Base-by-base conservation (phyloP, 441 rosid genomes). In the Populus tomentosa region DNA sequence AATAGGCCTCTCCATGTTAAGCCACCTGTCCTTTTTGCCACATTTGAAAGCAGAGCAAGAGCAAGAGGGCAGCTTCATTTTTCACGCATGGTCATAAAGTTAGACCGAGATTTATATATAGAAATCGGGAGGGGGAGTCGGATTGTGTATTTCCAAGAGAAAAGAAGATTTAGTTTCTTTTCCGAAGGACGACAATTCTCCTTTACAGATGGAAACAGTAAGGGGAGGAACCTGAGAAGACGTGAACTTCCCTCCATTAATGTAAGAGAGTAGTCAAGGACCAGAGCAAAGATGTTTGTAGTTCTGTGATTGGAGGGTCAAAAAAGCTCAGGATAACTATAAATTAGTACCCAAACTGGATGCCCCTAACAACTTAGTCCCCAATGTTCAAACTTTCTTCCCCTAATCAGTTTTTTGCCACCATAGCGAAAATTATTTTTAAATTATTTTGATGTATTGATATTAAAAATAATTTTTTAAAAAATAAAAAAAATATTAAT, bases 11-110 rank as follows among this genome's bases (percentile, higher is more conserved):
- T 80, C 77, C 80, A 62, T 79, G 71, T 72, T 78, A 5, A 75
- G 69, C 73, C 89, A 86, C 82, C 80, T 86, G 53, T 80, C 83
- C 74, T 30, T 77, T 76, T 76, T 79, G 72, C 56, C 35, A n/a
- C 30, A 16, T 3, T 9, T 8, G 63, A 40, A 65, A 65, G 9
- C 23, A 70, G 76, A 21, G 24, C 71, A 16, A 3, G 70, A 30
- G 59, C 24, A 46, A 66, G 69, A 20, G 30, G 79, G 64, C 62
- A 76, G 71, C 84, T 70, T 76, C 74, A 79, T 76, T 4, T 65
- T 73, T 53, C 26, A 28, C 14, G 69, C 69, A 65, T 46, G 56
- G 20, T 4, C 20, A 46, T 5, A 46, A 46, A 14, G 56, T 46
- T 2, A 46, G 56, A 46, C 56, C 56, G 20, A 14, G 18, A 46